Conservation (phyloP, 2,329 filamentous ascomycete genomes). For the Penicillium janthinellum region DNA sequence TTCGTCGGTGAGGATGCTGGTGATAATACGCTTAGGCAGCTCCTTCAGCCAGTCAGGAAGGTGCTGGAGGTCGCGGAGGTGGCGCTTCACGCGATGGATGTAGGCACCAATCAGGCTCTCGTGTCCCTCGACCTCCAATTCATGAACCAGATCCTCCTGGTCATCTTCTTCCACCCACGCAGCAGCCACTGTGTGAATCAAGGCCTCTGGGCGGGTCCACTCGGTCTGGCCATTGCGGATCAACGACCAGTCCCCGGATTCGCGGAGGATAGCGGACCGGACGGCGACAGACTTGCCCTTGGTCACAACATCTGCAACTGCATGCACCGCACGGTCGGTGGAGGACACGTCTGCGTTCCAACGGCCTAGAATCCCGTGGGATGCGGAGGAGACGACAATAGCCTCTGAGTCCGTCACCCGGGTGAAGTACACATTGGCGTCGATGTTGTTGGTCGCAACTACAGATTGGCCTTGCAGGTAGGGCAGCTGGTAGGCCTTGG, state of each 20-base stretch:
- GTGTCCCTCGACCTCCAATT: conserved; percentile 83
- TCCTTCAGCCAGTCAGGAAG: conserved; percentile 72
- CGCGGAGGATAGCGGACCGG: conserved; percentile 69
- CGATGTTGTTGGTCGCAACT: conserved; percentile 75
- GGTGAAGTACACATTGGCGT: conserved; percentile 86
- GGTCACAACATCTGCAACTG: conserved; percentile 79
- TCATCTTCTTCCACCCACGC: conserved; percentile 77
- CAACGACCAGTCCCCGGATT: conserved; percentile 75
- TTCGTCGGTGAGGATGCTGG: conserved; percentile 60
- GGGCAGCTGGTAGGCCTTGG: conserved; percentile 80
- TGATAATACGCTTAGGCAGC: conserved; percentile 69
- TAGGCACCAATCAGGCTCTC: conserved; percentile 81
- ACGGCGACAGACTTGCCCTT: conserved; percentile 74
- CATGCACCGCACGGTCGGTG: conserved; percentile 60
- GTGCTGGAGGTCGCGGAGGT: conserved; percentile 71
- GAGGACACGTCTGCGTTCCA: conserved; percentile 63
- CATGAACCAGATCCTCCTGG: conserved; percentile 73
- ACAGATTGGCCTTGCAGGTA: conserved; percentile 69
- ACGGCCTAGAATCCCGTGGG: conserved; percentile 72
- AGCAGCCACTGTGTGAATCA: conserved; percentile 78
- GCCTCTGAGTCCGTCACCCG: conserved; percentile 76
- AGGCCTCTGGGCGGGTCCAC: conserved; percentile 80
- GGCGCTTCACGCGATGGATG: conserved; percentile 79
- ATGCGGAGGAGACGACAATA: conserved; percentile 72
- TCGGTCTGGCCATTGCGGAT: conserved; percentile 77